phyloP scores from a whole-genome alignment of 768 basidiomycete genomes.

The Russula foetens region DNA sequence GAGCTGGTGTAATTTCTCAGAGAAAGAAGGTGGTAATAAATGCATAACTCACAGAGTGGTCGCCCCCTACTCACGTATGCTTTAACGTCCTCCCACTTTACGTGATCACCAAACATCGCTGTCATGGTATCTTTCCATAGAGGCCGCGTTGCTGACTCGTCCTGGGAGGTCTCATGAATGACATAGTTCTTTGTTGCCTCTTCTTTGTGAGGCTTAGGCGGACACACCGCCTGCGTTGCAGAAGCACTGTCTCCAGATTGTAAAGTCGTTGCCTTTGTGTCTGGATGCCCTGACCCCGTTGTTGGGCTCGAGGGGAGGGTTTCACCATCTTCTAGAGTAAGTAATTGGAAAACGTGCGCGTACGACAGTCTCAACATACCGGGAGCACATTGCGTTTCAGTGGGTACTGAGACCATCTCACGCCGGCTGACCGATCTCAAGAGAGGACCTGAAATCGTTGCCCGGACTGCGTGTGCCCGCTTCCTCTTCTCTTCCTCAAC shows the following conservation, averaged over 20 bases:
- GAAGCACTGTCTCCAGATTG: not conserved
- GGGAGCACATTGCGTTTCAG: constrained; percentile 29
- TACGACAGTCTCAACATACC: constrained; percentile 14
- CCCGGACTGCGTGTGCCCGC: constrained; percentile 53
- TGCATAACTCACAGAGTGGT: constrained; percentile 44
- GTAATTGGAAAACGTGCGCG: not conserved
- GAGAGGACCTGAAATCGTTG: constrained; percentile 55
- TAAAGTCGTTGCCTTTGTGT: not conserved
- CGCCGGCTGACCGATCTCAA: constrained; percentile 62
- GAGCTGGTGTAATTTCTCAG: constrained; percentile 35
- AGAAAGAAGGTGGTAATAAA: constrained; percentile 2
- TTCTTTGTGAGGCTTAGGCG: constrained; percentile 27
- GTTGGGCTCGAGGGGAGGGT: not conserved
- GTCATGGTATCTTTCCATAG: constrained; percentile 67
- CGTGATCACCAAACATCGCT: constrained; percentile 80
- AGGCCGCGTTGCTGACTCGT: constrained; percentile 40
- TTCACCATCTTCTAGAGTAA: not conserved
- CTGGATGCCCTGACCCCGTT: not conserved
- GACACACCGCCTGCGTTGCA: not conserved
- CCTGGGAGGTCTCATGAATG: constrained; percentile 52
- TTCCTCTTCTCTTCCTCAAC: constrained; percentile 78
- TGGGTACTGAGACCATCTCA: constrained; percentile 45
- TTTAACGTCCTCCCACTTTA: constrained; percentile 67
- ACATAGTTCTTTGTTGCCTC: constrained; percentile 62
- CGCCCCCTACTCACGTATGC: constrained; percentile 59